phyloP scores from a whole-genome alignment of 768 basidiomycete species.

The Mycena pura region DNA sequence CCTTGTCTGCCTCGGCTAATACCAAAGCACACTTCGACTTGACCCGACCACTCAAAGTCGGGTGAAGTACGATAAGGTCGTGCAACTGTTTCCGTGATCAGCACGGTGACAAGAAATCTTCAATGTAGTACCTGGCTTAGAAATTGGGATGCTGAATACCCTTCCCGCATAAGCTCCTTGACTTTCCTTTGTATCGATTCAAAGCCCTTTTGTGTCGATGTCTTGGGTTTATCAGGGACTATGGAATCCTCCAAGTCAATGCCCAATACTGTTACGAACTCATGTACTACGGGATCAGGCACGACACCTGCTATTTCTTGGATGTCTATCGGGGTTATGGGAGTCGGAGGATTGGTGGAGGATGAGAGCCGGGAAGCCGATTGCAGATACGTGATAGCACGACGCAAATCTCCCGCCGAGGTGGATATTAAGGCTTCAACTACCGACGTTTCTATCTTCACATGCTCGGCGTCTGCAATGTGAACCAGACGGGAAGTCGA shows the following conservation, averaged over 20 bases:
- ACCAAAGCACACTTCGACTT: slow-evolving; percentile 83
- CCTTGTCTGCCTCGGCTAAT: slow-evolving; percentile 96
- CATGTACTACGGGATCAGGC: slow-evolving; percentile 72
- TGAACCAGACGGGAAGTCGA: slow-evolving; percentile 76
- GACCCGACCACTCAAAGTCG: slow-evolving; percentile 76
- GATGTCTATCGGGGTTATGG: slow-evolving; percentile 79
- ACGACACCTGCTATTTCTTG: slow-evolving; percentile 98
- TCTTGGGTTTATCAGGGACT: slow-evolving; percentile 56
- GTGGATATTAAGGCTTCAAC: slow-evolving; percentile 76
- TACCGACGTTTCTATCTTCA: slow-evolving; percentile 63
- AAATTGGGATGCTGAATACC: slow-evolving; percentile 91
- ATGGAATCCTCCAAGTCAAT: slow-evolving; percentile 64
- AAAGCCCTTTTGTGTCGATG: slow-evolving; percentile 53
- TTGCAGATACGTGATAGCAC: slow-evolving; percentile 97
- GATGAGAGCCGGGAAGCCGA: slow-evolving; percentile 89
- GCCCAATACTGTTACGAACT: slow-evolving; percentile 75
- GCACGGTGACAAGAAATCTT: slow-evolving; percentile 18
- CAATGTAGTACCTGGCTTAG: slow-evolving; percentile 80
- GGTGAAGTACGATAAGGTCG: slow-evolving; percentile 86
- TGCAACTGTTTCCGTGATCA: slow-evolving; percentile 70
- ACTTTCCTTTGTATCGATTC: slow-evolving; percentile 73
- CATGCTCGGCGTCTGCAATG: slow-evolving; percentile 80
- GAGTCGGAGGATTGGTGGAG: slow-evolving; percentile 72
- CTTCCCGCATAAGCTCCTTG: slow-evolving; percentile 79
- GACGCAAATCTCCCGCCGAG: slow-evolving; percentile 92